phyloP scores from a whole-genome alignment of 1,139 yeast genomes.

The Debaryomycetaceae sp. region DNA sequence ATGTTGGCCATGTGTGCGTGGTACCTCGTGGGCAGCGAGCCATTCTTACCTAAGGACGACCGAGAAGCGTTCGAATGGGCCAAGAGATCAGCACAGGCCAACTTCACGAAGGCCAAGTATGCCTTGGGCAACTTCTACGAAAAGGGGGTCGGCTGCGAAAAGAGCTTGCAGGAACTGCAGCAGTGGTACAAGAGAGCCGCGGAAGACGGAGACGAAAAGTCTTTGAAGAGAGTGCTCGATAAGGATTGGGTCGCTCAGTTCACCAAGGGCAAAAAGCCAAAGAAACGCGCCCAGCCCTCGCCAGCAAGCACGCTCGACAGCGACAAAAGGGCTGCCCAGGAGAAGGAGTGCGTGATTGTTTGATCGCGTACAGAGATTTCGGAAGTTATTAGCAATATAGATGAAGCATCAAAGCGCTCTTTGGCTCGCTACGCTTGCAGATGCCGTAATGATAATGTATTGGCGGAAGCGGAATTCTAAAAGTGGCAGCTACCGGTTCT shows the following conservation, averaged over 20 bases:
- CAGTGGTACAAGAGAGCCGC: constrained; percentile 78
- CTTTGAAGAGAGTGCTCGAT: constrained; percentile 38
- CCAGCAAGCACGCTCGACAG: constrained; percentile 5
- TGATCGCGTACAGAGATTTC: constrained; percentile 14
- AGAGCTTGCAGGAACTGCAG: constrained; percentile 54
- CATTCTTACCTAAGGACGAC: constrained; percentile 73
- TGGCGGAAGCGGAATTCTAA: too few relatives aligned
- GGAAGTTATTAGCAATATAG: too few relatives aligned
- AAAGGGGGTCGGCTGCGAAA: constrained; percentile 80
- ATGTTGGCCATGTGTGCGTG: constrained; percentile 96
- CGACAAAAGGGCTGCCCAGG: constrained; percentile 22
- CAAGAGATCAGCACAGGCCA: constrained; percentile 70
- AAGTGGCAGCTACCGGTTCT: too few relatives aligned
- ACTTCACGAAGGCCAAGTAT: constrained; percentile 78
- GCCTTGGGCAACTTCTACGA: constrained; percentile 83
- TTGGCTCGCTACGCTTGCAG: too few relatives aligned
- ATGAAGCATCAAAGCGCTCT: too few relatives aligned
- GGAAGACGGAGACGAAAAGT: constrained; percentile 66
- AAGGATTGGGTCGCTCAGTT: constrained; percentile 28
- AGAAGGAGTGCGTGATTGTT: constrained; percentile 44
- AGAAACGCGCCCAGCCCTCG: constrained; percentile 5
- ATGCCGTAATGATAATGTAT: too few relatives aligned
- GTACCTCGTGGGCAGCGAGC: constrained; percentile 90
- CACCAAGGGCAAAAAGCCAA: constrained; percentile 27
- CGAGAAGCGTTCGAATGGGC: constrained; percentile 96